Percentiles rank a stretch among this genome's conserved stretches.
Conservation (phyloP, 2,329 filamentous ascomycete genomes). For the Lasiodiplodia gonubiensis region DNA sequence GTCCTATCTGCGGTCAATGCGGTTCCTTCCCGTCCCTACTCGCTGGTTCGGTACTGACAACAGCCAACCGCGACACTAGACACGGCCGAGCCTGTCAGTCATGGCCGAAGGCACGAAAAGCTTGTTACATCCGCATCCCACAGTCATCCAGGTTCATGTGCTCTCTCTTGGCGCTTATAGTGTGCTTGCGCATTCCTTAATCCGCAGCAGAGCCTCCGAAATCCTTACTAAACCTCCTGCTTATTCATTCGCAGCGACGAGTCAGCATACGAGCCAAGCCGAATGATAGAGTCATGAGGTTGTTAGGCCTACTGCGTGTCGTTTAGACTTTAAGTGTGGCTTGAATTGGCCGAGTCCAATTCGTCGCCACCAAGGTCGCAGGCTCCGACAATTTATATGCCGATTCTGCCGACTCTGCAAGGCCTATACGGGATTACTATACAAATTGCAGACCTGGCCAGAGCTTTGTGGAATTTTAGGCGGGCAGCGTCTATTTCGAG, state of each 20-base stretch:
- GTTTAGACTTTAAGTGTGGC: not conserved
- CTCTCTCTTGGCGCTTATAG: constrained; percentile 1
- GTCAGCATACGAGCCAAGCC: not conserved
- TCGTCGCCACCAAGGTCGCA: not conserved
- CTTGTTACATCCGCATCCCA: constrained; percentile 14
- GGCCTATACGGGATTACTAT: not conserved
- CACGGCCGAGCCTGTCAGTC: not conserved
- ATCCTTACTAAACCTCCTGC: not conserved
- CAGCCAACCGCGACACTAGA: not conserved
- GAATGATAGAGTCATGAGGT: not conserved
- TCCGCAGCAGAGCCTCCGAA: constrained; percentile 7
- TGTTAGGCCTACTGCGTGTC: not conserved
- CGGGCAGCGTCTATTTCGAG: not conserved
- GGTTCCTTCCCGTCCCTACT: constrained; percentile 10
- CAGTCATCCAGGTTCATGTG: not conserved
- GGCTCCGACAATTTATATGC: not conserved
- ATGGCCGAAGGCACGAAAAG: not conserved
- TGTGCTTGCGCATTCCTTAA: too few species aligned
- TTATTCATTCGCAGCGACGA: not conserved
- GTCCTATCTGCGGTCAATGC: constrained; percentile 1
- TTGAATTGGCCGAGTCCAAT: not conserved
- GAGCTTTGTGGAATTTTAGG: not conserved
- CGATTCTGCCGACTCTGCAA: not conserved
- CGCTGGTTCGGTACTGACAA: not conserved
- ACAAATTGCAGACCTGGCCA: not conserved